Percentiles rank a stretch among this genome's conserved stretches.
Conservation (phyloP, 2,329 filamentous ascomycete genomes). For the Xylaria sp. region DNA sequence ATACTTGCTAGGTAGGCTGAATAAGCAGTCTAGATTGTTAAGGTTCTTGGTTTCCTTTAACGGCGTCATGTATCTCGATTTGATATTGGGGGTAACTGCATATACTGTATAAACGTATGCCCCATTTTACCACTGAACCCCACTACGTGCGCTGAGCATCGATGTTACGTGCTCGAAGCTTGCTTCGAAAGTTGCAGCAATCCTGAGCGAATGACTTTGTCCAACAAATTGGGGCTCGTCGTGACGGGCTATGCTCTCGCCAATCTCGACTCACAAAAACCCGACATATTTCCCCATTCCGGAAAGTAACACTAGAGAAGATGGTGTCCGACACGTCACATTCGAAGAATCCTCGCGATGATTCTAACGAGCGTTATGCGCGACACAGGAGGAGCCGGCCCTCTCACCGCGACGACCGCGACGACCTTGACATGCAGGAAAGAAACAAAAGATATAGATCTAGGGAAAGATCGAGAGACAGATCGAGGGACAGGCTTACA, state of each 20-base stretch:
- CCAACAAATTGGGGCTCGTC: background rate
- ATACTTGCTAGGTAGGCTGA: too few species aligned
- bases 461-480: slow-evolving; percentile 25
- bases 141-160: too few species aligned
- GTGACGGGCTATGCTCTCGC: background rate
- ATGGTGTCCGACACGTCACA: slow-evolving; percentile 25
- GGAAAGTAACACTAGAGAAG: background rate
- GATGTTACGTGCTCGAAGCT: slow-evolving; percentile 33
- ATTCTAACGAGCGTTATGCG: slow-evolving; percentile 29
- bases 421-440: slow-evolving; percentile 23
- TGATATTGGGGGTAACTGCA: too few species aligned
- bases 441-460: slow-evolving; percentile 27
- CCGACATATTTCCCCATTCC: background rate
- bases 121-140: too few species aligned
- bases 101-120: too few species aligned
- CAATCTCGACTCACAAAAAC: background rate
- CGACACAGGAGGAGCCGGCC: slow-evolving; percentile 29
- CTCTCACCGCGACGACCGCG: slow-evolving; percentile 29
- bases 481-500: slow-evolving; percentile 27
- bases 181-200: background rate
- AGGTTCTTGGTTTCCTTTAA: too few species aligned
- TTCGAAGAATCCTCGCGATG: slow-evolving; percentile 7
- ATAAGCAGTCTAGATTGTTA: too few species aligned
- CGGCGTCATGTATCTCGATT: too few species aligned
- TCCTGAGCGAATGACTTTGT: background rate